Evolutionary conservation across 2,329 filamentous ascomycete genomes (phyloP), one percentile per base, ranked within the genome.

Genomic region (Epichloe sylvatica): DNA sequence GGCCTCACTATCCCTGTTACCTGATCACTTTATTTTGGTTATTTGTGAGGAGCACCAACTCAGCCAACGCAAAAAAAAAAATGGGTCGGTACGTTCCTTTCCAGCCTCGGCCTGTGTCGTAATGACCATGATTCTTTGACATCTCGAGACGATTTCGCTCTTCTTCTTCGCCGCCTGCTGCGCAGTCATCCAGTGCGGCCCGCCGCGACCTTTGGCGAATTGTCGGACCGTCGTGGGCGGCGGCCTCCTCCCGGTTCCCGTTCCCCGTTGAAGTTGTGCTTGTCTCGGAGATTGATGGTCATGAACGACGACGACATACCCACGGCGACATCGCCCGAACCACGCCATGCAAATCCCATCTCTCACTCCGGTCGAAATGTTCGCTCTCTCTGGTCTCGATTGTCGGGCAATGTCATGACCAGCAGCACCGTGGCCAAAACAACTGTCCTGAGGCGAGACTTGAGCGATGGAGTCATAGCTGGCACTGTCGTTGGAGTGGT

Each of bases 401-500:
- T 11, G 5, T 33, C 36, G 5, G 23, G 38, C 23, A 19, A 19
- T 41, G 33, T 35, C 39, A 47, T 38, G 45, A 44, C 37, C 19
- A 47, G 13, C 37, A 23, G 23, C 35, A 23, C 25, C 12, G 45
- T 45, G 21, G 47, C 46, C 45, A 53, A 57, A 48, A 53, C 52
- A 45, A 46, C 49, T 34, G 37, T 60, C 40, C 49, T 52, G 34
- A 63, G 57, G 52, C 62, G 64, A 43, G 52, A 59, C 35, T 51
- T 68, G 48, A 56, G 57, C 47, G 55, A 65, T 53, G 67, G 66
- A 39, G 62, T 61, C 45, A 61, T 69, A 45, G 68, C 66, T 2
- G 68, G 68, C 36, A 57, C 67, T 47, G 61, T 64, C 25, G 57
- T 70, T 41, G 68, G 68, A 34, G 56, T 62, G 46, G 48, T 67